Conservation (phyloP, 192 early-diverging fungal species). For the Rhizophagus clarus region DNA sequence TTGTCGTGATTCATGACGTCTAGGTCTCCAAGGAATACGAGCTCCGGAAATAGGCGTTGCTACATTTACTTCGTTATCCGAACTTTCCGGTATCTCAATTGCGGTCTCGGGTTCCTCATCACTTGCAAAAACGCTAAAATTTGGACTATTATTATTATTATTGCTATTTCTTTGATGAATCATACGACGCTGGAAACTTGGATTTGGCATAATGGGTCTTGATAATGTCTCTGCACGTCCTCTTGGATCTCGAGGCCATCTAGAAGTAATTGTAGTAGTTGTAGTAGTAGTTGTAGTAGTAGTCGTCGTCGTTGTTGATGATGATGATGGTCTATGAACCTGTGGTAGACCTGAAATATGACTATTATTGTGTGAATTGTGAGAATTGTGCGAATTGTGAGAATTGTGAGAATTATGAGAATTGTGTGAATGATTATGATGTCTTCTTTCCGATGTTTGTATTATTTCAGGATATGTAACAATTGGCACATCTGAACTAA, state of each 20-base stretch:
- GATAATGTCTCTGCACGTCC: neutral
- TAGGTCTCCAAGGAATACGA: neutral
- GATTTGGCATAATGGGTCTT: constrained; percentile 2
- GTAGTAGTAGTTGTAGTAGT: neutral
- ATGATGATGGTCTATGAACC: neutral
- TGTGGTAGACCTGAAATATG: neutral
- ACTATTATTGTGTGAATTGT: neutral
- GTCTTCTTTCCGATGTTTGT: neutral
- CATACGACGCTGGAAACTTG: neutral
- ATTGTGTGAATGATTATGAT: neutral
- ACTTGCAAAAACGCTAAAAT: neutral
- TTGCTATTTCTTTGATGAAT: neutral
- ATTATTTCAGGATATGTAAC: neutral
- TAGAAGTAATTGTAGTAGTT: too few relatives aligned
- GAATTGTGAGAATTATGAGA: too few relatives aligned
- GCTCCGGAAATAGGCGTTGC: neutral
- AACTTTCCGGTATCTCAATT: constrained; percentile 16
- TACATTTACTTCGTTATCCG: constrained; percentile 7
- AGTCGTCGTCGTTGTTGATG: neutral
- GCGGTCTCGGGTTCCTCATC: constrained; percentile 2
- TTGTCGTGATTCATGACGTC: neutral
- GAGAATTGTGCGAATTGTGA: too few relatives aligned
- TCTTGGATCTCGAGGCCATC: constrained; percentile 3
- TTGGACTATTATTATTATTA: neutral
- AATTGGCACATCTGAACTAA: neutral